Conservation (phyloP, 2,329 filamentous ascomycete species). For the Trichoderma koningii region DNA sequence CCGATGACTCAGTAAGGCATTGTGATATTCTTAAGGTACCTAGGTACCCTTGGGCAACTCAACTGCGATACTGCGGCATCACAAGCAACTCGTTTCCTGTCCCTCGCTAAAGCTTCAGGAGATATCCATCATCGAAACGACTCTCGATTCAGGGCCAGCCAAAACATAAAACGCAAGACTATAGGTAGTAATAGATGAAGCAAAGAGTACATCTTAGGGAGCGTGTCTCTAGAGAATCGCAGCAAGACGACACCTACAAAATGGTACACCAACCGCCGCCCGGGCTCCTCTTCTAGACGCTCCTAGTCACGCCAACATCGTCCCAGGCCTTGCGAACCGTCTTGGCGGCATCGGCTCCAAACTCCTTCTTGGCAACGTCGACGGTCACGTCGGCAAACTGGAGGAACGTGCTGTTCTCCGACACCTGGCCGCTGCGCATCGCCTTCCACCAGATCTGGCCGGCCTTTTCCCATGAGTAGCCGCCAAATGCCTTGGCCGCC, state of each 20-base stretch:
- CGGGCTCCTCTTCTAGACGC: constrained; percentile 30
- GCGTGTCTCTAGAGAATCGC: neutral
- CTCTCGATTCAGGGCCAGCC: too few relatives aligned
- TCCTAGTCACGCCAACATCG: constrained; percentile 47
- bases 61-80: too few relatives aligned
- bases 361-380: constrained; percentile 48
- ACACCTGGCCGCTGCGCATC: constrained; percentile 48
- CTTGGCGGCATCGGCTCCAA: constrained; percentile 45
- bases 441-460: constrained; percentile 57
- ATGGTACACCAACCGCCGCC: constrained; percentile 23
- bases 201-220: neutral
- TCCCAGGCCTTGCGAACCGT: constrained; percentile 51
- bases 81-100: too few relatives aligned
- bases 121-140: too few relatives aligned
- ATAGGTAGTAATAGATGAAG: too few relatives aligned
- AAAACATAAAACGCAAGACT: neutral
- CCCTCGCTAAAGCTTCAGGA: too few relatives aligned
- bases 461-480: constrained; percentile 57
- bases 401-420: constrained; percentile 46
- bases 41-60: too few relatives aligned
- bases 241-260: neutral
- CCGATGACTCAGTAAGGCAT: too few relatives aligned
- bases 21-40: too few relatives aligned
- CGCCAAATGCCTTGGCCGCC: constrained; percentile 50
- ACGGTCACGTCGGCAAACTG: constrained; percentile 54